Evolutionary conservation across 108 stramenopile genomes (phyloP).

Genomic region (Conticribra guillardii): DNA sequence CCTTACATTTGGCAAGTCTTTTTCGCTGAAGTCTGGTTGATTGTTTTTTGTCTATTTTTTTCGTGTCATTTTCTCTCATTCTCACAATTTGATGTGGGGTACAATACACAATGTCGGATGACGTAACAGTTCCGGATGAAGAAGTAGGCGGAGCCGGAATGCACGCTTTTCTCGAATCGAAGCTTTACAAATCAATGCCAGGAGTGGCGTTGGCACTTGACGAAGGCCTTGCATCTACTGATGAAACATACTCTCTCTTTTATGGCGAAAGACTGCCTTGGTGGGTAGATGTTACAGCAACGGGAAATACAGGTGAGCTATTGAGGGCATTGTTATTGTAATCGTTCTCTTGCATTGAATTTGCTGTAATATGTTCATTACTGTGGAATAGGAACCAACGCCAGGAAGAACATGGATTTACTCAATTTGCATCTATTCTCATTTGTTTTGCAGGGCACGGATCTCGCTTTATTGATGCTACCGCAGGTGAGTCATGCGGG

Average conservation of each 20-base stretch:
- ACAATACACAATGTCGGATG: background rate
- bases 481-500: constrained; percentile 62
- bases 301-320: constrained; percentile 91
- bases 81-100: background rate
- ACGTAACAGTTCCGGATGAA: constrained; percentile 30
- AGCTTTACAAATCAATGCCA: constrained; percentile 46
- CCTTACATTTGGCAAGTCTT: constrained; percentile 60
- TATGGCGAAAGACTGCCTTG: constrained; percentile 94
- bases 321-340: too few relatives aligned
- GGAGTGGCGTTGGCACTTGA: constrained; percentile 88
- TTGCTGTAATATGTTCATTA: too few relatives aligned
- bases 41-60: background rate
- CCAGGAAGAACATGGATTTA: too few relatives aligned
- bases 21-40: background rate
- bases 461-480: constrained; percentile 91
- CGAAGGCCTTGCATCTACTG: constrained; percentile 85
- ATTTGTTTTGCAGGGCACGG: too few relatives aligned
- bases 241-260: constrained; percentile 88
- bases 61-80: background rate
- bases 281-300: constrained; percentile 90
- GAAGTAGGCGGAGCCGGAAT: constrained; percentile 60
- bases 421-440: too few relatives aligned
- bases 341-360: too few relatives aligned
- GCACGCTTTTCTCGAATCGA: constrained; percentile 60
- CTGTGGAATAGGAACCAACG: too few relatives aligned